Conservation (phyloP, 1,284 basidiomycete genomes). For the Gymnopus androsaceus region DNA sequence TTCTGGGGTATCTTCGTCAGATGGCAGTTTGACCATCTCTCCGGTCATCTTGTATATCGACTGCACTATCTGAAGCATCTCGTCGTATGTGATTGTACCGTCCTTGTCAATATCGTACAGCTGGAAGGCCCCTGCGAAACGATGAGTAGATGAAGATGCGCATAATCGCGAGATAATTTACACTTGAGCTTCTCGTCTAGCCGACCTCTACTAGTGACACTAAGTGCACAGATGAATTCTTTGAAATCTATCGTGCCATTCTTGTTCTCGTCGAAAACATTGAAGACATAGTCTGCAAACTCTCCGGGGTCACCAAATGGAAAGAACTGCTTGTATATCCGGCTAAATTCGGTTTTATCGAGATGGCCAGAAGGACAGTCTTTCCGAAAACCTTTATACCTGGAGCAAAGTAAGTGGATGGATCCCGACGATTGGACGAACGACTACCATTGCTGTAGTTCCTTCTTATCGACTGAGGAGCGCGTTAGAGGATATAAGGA, state of each 20-base stretch:
- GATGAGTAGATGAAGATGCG: constrained; percentile 21
- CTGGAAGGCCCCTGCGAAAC: constrained; percentile 92
- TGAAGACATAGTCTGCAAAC: constrained; percentile 99
- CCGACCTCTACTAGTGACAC: constrained; percentile 90
- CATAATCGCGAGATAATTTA: constrained; percentile 42
- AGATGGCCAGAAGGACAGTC: constrained; percentile 98
- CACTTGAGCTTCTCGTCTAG: constrained; percentile 99
- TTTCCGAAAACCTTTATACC: constrained; percentile 99
- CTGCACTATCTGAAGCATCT: constrained; percentile 96
- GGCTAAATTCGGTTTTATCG: constrained; percentile 94
- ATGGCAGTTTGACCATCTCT: constrained; percentile 97
- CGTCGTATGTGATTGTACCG: constrained; percentile 95
- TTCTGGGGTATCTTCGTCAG: constrained; percentile 98
- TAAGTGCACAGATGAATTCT: constrained; percentile 98
- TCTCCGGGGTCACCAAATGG: constrained; percentile 97
- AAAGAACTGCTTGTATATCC: constrained; percentile 99
- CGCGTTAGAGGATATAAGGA: constrained; percentile 23
- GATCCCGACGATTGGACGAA: constrained; percentile 31
- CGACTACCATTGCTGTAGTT: constrained; percentile 93
- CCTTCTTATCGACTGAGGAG: constrained; percentile 94
- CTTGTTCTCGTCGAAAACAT: constrained; percentile 95
- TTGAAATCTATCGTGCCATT: constrained; percentile 97
- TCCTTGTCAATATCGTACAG: constrained; percentile 99
- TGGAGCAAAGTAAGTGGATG: constrained; percentile 31
- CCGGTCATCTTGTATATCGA: constrained; percentile 99